phyloP scores from a whole-genome alignment of 176 grass and related monocot species.

The Elymus sibiricus region DNA sequence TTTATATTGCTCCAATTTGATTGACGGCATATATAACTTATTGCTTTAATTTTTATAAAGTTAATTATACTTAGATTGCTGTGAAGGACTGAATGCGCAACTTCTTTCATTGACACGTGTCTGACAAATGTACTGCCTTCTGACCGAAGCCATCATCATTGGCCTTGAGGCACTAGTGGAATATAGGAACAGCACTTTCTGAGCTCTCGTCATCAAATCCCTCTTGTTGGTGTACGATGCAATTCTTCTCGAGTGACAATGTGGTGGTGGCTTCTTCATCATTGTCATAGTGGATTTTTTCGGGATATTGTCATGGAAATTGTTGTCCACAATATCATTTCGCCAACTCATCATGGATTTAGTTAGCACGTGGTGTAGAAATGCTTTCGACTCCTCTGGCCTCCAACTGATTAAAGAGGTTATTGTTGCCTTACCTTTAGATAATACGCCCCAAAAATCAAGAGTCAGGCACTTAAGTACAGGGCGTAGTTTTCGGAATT shows the following conservation, averaged over 20 bases:
- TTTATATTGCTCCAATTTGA: neutral
- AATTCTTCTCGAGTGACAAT: neutral
- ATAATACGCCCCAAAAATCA: too few species aligned
- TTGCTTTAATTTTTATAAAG: neutral
- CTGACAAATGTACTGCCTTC: neutral
- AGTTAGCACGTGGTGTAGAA: neutral
- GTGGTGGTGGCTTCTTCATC: conserved; percentile 7
- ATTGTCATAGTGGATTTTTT: neutral
- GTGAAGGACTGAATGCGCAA: neutral
- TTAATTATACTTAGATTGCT: neutral
- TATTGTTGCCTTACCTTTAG: neutral
- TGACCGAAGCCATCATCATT: neutral
- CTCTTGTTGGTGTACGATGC: neutral
- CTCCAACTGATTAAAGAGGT: neutral
- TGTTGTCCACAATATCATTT: neutral
- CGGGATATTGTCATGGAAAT: neutral
- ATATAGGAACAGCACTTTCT: neutral
- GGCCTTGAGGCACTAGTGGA: neutral
- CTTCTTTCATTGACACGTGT: neutral
- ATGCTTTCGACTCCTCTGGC: neutral
- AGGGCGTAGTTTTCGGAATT: neutral
- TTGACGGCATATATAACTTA: neutral
- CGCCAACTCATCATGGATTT: neutral
- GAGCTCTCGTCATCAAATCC: neutral
- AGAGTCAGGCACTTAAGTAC: neutral